Evolutionary conservation across 2,329 filamentous ascomycete genomes (phyloP), one percentile per base, ranked within the genome.

Genomic region (Thermoascus crustaceus): DNA sequence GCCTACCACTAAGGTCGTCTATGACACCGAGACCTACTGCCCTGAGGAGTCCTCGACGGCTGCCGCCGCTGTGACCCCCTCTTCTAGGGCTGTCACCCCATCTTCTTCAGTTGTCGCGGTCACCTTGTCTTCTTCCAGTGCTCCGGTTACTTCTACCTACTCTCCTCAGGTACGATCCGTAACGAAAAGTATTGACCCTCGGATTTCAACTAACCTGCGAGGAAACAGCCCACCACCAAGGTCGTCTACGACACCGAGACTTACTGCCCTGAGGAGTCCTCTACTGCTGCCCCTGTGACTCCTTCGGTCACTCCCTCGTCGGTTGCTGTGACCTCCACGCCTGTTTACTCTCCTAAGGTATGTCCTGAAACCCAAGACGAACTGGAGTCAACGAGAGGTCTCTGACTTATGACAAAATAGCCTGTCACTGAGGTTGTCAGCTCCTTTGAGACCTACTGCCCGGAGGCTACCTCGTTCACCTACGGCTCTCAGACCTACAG

Each of bases 391-490:
- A 30, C 9, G 10, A 10, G 10, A 19, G 10, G 4, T 19, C 29
- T 26, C 24, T 39, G 39, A 24, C 30, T 37, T 53, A 52, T 44
- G 54, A 55, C 53, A 72, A 72, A 60, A 66, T 67, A 48, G 68
- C 66, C 57, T 63, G 71, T 70, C 64, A 85, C 79, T 49, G 75
- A 81, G 70, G 67, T 77, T 47, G 73, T 85, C 46, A 78, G 76
- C 39, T 63, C 67, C 39, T 75, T 75, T 68, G 78, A 73, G 64
- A 86, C 81, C 57, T 84, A 72, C 76, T 86, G 82, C 76, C 80
- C 82, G 14, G 68, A 56, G 48, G 60, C 81, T 46, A 85, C 81
- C 50, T 61, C 68, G 50, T 63, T 85, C 62, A 74, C 72, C 54
- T 69, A 81, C 66, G 73, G 71, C 57, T 68, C 63, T 63, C 68